These are phyloP conservation scores for Geotrichum phurueaensis DNA, from an alignment of 1,139 yeast species.

Conservation along the genomic window DNA sequence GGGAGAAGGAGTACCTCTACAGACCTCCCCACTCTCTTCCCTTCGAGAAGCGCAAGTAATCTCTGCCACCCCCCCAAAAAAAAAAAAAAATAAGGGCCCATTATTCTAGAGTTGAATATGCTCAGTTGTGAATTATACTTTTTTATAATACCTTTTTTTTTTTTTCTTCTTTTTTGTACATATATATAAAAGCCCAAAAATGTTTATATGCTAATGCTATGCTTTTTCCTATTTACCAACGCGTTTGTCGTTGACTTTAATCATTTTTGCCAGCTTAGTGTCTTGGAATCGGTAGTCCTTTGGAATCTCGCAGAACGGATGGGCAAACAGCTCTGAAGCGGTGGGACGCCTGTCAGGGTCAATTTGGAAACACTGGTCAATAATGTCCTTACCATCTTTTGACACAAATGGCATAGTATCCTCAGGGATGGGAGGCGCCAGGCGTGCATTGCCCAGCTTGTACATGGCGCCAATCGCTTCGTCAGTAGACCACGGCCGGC, in stretches of 20 bases:
- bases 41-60: slow-evolving; percentile 35
- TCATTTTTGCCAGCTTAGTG: slow-evolving; percentile 58
- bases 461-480: slow-evolving; percentile 51
- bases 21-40: slow-evolving; percentile 53
- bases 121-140: background rate
- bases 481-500: slow-evolving; percentile 46
- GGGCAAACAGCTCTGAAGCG: slow-evolving; percentile 58
- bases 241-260: slow-evolving; percentile 45
- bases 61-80: background rate
- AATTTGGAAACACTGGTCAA: slow-evolving; percentile 70
- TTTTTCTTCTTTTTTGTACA: background rate
- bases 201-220: background rate
- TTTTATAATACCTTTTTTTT: no score
- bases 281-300: slow-evolving; percentile 51
- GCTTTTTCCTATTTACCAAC: slow-evolving; percentile 18
- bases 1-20: slow-evolving; percentile 63
- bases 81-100: background rate
- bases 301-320: slow-evolving; percentile 53
- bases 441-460: slow-evolving; percentile 63
- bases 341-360: slow-evolving; percentile 86
- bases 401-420: slow-evolving; percentile 66
- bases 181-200: background rate
- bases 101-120: background rate
- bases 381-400: slow-evolving; percentile 58
- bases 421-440: slow-evolving; percentile 92